Base-by-base conservation (phyloP, 805 yeast species). In the Metschnikowia drakensbergensis region DNA sequence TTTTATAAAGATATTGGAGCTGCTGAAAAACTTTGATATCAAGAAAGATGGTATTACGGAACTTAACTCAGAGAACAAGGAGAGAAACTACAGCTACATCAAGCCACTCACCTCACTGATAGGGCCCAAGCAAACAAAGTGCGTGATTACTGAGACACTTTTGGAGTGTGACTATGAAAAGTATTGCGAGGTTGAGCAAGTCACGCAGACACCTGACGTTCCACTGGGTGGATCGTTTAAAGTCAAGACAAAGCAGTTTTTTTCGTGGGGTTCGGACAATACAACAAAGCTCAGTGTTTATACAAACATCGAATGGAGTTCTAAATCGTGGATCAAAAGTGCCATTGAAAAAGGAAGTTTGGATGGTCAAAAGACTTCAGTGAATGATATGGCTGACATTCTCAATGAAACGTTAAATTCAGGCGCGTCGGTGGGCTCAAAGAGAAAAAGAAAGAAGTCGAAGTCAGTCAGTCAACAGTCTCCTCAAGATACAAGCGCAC, bases 111-210 rank as follows among this genome's bases (percentile, higher is more conserved):
- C 83, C 45, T 90, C 80, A 46, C 79, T 96, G 1, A 82, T 94
- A 33, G 99, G 99, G 0, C 99, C 99, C 9, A 90, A 88, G 58
- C 88, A 92, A 25, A 91, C 99, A 2, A 81, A 77, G 48, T 88
- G 96, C 62, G 42, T 48, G 26, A 80, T 82, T 30, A 74, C 72
- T 5, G 67, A 65, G 3, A 97, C 90, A 57, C 69, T 74, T 0
- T 72, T 87, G 22, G 79, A 81, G 38, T 67, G 76, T 58, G 85
- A 87, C 58, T 71, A 73, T 45, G 69, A 77, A 4, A 71, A 74
- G 13, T 76, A 76, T 54, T 78, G 88, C 31, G 76, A 81, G 50
- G 81, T 89, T 1, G 67, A 82, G 2, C 81, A 83, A 37, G 72
- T 79, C 1, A 81, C 92, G 0, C 72, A 69, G 36, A 91, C 99